Conservation (phyloP, 2,329 filamentous ascomycete genomes). For the Aspergillus fumigatus region DNA sequence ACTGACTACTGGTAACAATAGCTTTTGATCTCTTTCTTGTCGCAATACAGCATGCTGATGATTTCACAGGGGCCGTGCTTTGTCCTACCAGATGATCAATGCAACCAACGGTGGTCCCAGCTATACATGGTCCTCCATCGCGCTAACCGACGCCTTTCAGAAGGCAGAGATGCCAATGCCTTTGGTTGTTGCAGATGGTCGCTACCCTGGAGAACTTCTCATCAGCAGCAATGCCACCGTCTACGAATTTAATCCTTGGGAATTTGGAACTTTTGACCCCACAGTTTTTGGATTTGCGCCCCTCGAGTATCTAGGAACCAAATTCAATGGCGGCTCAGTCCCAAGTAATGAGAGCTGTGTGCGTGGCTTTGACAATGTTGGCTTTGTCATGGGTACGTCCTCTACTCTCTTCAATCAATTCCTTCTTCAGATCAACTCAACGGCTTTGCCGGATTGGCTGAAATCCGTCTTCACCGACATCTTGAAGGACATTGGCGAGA, state of each 20-base stretch:
- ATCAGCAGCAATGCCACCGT: conserved; percentile 68
- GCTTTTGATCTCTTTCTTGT: neutral
- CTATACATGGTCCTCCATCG: conserved; percentile 77
- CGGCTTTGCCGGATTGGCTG: conserved; percentile 47
- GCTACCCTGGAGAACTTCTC: conserved; percentile 55
- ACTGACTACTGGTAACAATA: conserved; percentile 71
- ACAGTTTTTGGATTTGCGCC: conserved; percentile 67
- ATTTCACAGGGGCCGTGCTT: conserved; percentile 57
- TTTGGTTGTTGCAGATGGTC: conserved; percentile 63
- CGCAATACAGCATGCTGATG: neutral
- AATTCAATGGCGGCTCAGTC: conserved; percentile 61
- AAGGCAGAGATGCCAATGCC: conserved; percentile 64
- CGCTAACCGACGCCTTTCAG: conserved; percentile 55
- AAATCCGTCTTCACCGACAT: conserved; percentile 49
- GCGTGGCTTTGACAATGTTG: conserved; percentile 72
- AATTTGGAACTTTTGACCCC: conserved; percentile 71
- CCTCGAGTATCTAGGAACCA: conserved; percentile 64
- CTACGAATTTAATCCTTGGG: conserved; percentile 71
- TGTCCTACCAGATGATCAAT: conserved; percentile 78
- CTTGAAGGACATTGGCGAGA: conserved; percentile 51
- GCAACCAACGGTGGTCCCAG: conserved; percentile 66
- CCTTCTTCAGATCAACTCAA: conserved; percentile 59
- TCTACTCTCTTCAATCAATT: conserved; percentile 78
- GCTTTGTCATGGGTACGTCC: conserved; percentile 79
- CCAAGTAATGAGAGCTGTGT: conserved; percentile 58